Percentiles rank a stretch among this genome's conserved stretches.
These are phyloP conservation scores for Bjerkandera adusta DNA, from an alignment of 1,284 basidiomycete species.

Conservation along the genomic window DNA sequence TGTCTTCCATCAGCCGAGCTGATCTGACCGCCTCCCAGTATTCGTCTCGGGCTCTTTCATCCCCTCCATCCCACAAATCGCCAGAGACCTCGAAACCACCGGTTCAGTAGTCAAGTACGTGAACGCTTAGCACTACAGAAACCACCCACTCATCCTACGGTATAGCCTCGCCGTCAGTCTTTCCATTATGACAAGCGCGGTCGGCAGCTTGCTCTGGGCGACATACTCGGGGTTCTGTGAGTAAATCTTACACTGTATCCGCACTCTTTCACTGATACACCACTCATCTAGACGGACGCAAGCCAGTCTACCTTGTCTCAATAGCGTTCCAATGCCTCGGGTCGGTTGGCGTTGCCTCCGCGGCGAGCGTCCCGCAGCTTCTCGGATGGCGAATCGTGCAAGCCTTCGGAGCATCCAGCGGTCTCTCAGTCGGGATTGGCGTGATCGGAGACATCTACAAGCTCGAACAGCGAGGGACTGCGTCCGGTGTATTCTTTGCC, in stretches of 20 bases:
- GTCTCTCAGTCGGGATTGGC: conserved; percentile 46
- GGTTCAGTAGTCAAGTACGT: conserved; percentile 54
- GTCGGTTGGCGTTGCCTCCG: conserved; percentile 55
- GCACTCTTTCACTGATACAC: neutral
- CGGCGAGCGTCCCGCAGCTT: conserved; percentile 44
- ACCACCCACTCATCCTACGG: conserved; percentile 13
- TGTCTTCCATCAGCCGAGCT: neutral
- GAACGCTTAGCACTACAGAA: neutral
- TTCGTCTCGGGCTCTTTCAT: conserved; percentile 69
- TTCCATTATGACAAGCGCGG: conserved; percentile 40
- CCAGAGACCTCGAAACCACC: conserved; percentile 56
- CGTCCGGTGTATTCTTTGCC: conserved; percentile 46
- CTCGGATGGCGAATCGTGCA: conserved; percentile 63
- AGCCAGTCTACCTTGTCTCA: conserved; percentile 55
- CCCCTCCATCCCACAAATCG: conserved; percentile 67
- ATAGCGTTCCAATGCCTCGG: conserved; percentile 58
- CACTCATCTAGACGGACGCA: conserved; percentile 49
- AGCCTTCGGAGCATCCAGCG: conserved; percentile 50
- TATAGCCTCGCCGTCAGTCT: conserved; percentile 41
- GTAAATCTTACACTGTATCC: conserved; percentile 13
- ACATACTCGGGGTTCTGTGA: conserved; percentile 51
- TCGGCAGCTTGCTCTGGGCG: conserved; percentile 49
- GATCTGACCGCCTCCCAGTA: conserved; percentile 37
- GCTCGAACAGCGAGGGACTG: conserved; percentile 43
- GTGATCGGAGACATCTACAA: conserved; percentile 50